Conservation (phyloP, 257 asterid species). For the Solanum chiquidenum region DNA sequence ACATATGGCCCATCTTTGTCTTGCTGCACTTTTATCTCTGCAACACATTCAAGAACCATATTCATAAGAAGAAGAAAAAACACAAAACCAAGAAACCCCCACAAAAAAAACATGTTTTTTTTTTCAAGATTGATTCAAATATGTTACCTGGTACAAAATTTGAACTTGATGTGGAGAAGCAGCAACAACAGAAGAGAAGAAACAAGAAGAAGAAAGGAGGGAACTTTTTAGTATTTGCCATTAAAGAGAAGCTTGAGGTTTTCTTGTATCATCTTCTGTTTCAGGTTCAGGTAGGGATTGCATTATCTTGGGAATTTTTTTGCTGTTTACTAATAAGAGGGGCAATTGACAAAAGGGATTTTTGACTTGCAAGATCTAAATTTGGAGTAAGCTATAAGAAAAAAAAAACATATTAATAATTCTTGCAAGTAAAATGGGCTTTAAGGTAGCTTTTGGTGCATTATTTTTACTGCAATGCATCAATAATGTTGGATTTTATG, state of each 20-base stretch:
- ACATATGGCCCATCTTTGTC: slow-evolving; percentile 65
- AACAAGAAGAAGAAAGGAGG: slow-evolving; percentile 18
- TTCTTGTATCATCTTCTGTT: slow-evolving; percentile 59
- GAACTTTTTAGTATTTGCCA: slow-evolving; percentile 36
- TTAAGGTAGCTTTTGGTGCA: slow-evolving; percentile 11
- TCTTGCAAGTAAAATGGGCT: not conserved
- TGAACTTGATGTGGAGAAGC: not conserved
- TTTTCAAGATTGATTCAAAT: not conserved
- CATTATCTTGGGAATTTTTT: slow-evolving; percentile 7
- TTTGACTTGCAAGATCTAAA: slow-evolving; percentile 20
- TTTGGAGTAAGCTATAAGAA: not conserved
- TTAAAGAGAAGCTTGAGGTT: slow-evolving; percentile 20
- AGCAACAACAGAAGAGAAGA: not conserved
- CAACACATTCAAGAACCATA: not conserved
- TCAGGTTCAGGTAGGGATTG: slow-evolving; percentile 18
- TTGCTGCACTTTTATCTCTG: slow-evolving; percentile 51
- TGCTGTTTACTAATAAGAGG: not conserved
- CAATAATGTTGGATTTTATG: slow-evolving; percentile 10
- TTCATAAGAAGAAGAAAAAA: not conserved
- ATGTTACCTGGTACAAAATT: slow-evolving; percentile 33
- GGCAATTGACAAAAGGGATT: not conserved
- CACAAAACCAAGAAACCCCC: not conserved
- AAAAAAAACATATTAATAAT: slow-evolving; percentile 2
- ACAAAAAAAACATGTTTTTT: not conserved
- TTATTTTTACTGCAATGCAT: slow-evolving; percentile 13